Conservation (phyloP, 768 basidiomycete genomes). For the Infundibulicybe gibba region DNA sequence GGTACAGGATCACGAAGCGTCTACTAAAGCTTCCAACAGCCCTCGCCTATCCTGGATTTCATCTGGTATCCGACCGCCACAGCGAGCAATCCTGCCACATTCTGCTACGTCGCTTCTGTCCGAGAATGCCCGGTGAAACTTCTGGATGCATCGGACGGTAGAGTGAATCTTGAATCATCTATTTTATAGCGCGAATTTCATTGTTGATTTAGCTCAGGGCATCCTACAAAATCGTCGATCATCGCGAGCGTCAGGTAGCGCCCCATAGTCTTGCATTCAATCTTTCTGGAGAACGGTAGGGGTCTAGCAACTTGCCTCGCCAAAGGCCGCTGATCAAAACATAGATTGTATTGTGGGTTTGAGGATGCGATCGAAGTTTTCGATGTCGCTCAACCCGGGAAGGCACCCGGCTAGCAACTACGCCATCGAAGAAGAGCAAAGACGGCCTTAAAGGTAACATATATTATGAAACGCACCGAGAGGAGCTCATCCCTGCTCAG, state of each 20-base stretch:
- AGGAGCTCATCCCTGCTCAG: constrained; percentile 30
- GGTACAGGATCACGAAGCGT: no score
- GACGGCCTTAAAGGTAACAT: constrained; percentile 81
- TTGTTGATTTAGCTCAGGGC: constrained; percentile 65
- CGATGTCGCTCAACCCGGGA: constrained; percentile 16
- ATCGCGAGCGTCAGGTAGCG: constrained; percentile 87
- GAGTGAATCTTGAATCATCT: constrained; percentile 37
- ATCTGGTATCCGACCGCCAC: constrained; percentile 85
- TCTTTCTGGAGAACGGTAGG: constrained; percentile 57
- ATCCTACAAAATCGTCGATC: constrained; percentile 89
- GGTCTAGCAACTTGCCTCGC: not conserved
- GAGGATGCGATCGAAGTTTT: constrained; percentile 26
- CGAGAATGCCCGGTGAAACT: constrained; percentile 85
- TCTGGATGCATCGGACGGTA: constrained; percentile 73
- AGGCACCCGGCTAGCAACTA: constrained; percentile 17
- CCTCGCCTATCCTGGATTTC: constrained; percentile 74
- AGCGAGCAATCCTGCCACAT: constrained; percentile 51
- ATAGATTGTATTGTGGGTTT: constrained; percentile 21
- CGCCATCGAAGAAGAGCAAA: constrained; percentile 31
- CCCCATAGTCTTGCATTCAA: constrained; percentile 86
- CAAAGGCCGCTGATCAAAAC: not conserved
- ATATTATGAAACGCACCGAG: not conserved
- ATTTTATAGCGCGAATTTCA: not conserved
- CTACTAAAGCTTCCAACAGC: constrained; percentile 31
- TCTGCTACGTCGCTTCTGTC: constrained; percentile 81